Evolutionary conservation across 2,329 filamentous ascomycete genomes (phyloP).

Genomic region (Trichoderma oligosporum): DNA sequence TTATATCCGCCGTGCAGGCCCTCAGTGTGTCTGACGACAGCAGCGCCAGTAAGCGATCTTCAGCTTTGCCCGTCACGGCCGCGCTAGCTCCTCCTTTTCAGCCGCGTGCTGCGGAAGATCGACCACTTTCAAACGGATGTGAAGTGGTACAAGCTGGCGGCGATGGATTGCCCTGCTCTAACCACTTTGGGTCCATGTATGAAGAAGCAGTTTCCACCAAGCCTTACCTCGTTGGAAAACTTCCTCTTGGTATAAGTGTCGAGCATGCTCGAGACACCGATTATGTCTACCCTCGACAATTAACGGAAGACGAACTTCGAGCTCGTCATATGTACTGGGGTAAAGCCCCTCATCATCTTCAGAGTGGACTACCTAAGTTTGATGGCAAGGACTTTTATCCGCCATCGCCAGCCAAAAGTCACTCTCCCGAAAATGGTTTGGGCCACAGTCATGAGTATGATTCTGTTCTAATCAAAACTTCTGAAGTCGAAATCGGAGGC

Average conservation of each 20-base stretch:
- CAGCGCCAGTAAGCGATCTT: conserved; percentile 30
- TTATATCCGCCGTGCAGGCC: conserved; percentile 22
- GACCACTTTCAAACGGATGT: conserved; percentile 16
- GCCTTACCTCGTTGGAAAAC: conserved; percentile 55
- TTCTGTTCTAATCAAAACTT: neutral
- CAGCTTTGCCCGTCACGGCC: conserved; percentile 43
- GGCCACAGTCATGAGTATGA: neutral
- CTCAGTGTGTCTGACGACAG: conserved; percentile 18
- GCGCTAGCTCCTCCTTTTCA: conserved; percentile 50
- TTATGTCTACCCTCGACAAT: conserved; percentile 53
- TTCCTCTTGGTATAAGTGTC: conserved; percentile 44
- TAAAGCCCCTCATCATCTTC: conserved; percentile 47
- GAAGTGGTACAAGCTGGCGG: neutral
- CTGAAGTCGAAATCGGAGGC: neutral
- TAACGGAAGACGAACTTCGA: conserved; percentile 56
- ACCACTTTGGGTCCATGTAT: neutral
- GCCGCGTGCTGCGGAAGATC: conserved; percentile 33
- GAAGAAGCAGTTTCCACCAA: neutral
- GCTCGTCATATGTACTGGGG: conserved; percentile 61
- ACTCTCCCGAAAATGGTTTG: conserved; percentile 18
- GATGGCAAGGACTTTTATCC: conserved; percentile 64
- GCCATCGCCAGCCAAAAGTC: conserved; percentile 48
- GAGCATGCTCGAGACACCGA: conserved; percentile 43
- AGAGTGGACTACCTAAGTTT: conserved; percentile 57
- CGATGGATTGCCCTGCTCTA: neutral